Evolutionary conservation across 352 stramenopile species (phyloP).

Genomic region (Phytophthora chlamydospora): DNA sequence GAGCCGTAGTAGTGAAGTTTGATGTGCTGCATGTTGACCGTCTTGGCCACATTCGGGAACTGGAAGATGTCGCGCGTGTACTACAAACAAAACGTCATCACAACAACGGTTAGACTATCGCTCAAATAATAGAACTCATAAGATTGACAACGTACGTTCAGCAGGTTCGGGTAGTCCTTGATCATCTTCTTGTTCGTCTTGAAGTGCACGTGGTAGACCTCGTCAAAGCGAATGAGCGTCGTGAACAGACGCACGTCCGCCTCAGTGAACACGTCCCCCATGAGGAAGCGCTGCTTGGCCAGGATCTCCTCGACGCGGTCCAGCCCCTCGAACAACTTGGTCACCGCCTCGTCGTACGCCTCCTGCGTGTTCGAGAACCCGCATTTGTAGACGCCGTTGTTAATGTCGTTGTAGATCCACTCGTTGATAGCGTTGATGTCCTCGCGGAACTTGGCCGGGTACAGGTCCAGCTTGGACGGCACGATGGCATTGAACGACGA

Average conservation of each 20-base stretch:
- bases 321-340: constrained; percentile 71
- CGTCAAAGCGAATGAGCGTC: constrained; percentile 84
- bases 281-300: constrained; percentile 62
- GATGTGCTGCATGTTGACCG: constrained; percentile 97
- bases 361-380: constrained; percentile 90
- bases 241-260: constrained; percentile 83
- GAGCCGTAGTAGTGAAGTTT: constrained; percentile 97
- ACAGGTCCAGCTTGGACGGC: constrained; percentile 77
- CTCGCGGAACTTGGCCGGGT: constrained; percentile 71
- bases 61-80: constrained; percentile 93
- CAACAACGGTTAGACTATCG: background rate
- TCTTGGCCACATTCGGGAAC: constrained; percentile 84
- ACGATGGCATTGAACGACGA: constrained; percentile 77
- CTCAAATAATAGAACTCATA: background rate
- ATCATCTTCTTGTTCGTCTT: constrained; percentile 91
- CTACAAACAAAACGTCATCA: constrained; percentile 25
- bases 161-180: constrained; percentile 89
- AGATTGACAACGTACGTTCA: constrained; percentile 52
- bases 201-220: constrained; percentile 88
- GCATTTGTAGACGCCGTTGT: constrained; percentile 94
- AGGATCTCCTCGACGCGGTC: constrained; percentile 80
- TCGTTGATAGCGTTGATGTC: constrained; percentile 92
- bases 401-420: constrained; percentile 93
- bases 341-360: constrained; percentile 87
- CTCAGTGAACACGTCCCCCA: constrained; percentile 76